These are phyloP conservation scores for Rugonectria rugulosa DNA, from an alignment of 2,329 filamentous ascomycete genomes.

Conservation along the genomic window DNA sequence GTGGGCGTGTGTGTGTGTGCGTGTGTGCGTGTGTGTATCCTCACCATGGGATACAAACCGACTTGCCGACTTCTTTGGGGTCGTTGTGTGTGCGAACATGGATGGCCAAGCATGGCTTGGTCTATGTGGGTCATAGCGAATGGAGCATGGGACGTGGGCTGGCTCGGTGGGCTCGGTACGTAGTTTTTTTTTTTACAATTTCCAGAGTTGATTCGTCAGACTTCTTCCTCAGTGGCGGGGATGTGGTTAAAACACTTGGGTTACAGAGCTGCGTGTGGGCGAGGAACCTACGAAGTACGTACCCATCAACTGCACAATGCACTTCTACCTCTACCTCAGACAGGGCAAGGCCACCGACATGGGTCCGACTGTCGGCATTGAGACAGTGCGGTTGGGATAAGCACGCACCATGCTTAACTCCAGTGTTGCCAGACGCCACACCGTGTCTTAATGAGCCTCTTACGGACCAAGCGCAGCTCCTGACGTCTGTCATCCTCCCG, in stretches of 20 bases:
- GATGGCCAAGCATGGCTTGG: neutral
- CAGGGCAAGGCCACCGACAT: neutral
- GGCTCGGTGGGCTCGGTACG: neutral
- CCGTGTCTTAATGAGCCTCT: neutral
- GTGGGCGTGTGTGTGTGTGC: neutral
- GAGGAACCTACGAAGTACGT: neutral
- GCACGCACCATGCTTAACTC: neutral
- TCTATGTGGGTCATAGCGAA: neutral
- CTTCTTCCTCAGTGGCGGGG: neutral
- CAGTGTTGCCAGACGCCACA: neutral
- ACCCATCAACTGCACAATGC: neutral
- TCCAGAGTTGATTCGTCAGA: neutral
- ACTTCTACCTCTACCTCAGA: too few species aligned
- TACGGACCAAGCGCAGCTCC: neutral
- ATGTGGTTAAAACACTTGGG: neutral
- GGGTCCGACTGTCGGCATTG: neutral
- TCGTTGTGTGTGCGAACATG: neutral
- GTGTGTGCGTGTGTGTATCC: neutral
- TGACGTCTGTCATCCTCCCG: neutral
- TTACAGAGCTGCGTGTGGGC: neutral
- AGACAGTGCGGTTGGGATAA: neutral
- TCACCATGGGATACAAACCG: neutral
- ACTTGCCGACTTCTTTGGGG: neutral
- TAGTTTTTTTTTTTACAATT: neutral
- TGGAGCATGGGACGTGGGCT: neutral